phyloP scores from a whole-genome alignment of 805 yeast species.

The Candida ortonii region DNA sequence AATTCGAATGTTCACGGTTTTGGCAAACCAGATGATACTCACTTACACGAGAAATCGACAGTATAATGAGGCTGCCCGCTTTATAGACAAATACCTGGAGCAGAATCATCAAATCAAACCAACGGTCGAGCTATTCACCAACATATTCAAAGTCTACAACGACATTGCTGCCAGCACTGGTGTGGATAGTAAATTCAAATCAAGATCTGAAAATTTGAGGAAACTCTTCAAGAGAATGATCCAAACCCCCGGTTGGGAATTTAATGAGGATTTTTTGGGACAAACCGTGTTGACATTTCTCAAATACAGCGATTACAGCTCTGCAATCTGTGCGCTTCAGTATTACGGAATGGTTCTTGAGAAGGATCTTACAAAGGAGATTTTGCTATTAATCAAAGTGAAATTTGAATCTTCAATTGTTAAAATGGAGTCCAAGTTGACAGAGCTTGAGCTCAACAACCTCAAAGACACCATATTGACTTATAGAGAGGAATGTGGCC shows the following conservation, averaged over 20 bases:
- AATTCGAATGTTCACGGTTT: conserved; percentile 33
- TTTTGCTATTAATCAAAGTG: conserved; percentile 18
- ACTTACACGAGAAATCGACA: conserved; percentile 31
- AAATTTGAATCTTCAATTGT: conserved; percentile 20
- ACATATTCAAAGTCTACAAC: conserved; percentile 18
- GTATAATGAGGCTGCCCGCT: conserved; percentile 31
- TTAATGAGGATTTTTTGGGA: conserved; percentile 17
- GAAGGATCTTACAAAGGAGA: conserved; percentile 10
- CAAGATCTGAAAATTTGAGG: conserved; percentile 16
- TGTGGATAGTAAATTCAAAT: conserved; percentile 4
- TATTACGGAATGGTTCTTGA: conserved; percentile 23
- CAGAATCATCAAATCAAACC: conserved; percentile 9
- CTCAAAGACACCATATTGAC: conserved; percentile 8
- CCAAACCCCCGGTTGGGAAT: conserved; percentile 14
- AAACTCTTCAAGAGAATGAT: conserved; percentile 18
- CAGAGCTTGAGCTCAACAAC: conserved; percentile 8
- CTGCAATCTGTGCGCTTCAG: conserved; percentile 26
- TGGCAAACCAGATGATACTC: conserved; percentile 38
- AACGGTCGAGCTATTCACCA: conserved; percentile 19
- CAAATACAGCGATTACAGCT: conserved; percentile 25
- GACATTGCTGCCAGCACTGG: conserved; percentile 12
- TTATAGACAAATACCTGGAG: conserved; percentile 30
- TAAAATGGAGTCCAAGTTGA: conserved; percentile 23
- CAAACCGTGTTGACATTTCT: conserved; percentile 23
- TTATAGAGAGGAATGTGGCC: conserved; percentile 20